Evolutionary conservation across 345 rosid species (phyloP).

Genomic region (Aegle marmelos): DNA sequence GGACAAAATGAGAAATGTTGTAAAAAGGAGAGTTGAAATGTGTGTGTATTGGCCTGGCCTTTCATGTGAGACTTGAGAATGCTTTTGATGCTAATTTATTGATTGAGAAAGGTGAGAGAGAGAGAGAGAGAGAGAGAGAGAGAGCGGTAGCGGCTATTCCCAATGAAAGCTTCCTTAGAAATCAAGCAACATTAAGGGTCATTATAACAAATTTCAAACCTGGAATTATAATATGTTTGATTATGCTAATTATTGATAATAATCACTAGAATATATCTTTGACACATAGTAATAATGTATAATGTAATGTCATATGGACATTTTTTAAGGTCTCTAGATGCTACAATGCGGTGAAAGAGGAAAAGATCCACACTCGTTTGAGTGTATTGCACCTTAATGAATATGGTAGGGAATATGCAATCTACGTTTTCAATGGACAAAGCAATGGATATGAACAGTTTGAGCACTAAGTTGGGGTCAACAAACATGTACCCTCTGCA

Average conservation of each 20-base stretch:
- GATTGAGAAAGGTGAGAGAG: conserved; percentile 9
- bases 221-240: conserved; percentile 37
- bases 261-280: conserved; percentile 20
- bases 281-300: conserved; percentile 7
- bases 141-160: conserved; percentile 30
- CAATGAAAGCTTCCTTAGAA: conserved; percentile 52
- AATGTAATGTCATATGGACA: neutral
- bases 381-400: conserved; percentile 29
- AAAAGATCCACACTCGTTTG: conserved; percentile 24
- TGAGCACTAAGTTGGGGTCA: too few species aligned
- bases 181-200: conserved; percentile 36
- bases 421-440: conserved; percentile 39
- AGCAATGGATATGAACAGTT: conserved; percentile 31
- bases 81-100: conserved; percentile 32
- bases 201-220: conserved; percentile 33
- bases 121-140: neutral
- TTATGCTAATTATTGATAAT: conserved; percentile 26
- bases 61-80: conserved; percentile 28
- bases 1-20: neutral
- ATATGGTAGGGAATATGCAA: conserved; percentile 33
- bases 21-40: conserved; percentile 12
- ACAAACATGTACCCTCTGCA: too few species aligned
- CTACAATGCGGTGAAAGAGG: conserved; percentile 11
- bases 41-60: conserved; percentile 11
- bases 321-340: neutral